These are phyloP conservation scores for Hanseniaspora nectarophila DNA, from an alignment of 805 yeast genomes.

Conservation along the genomic window DNA sequence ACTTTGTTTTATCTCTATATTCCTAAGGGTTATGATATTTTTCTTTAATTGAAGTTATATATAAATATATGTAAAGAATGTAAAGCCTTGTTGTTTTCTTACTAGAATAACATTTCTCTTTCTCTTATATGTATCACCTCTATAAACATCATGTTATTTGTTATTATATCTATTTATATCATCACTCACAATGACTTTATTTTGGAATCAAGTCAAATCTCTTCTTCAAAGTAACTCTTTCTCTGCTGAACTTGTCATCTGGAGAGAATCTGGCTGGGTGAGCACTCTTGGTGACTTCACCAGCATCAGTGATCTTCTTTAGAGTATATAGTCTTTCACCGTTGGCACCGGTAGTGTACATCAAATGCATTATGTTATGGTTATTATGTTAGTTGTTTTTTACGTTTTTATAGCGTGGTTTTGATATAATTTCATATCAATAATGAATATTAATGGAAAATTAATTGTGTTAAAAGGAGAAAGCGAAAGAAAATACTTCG, in stretches of 20 bases:
- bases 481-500: no score
- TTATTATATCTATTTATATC: no score
- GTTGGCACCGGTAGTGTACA: slow-evolving; percentile 90
- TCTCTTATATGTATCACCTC: no score
- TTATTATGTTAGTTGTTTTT: background rate
- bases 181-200: no score
- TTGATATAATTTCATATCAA: background rate
- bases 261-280: slow-evolving; percentile 99
- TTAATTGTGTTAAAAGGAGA: no score
- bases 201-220: slow-evolving; percentile 83
- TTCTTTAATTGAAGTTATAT: no score
- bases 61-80: no score
- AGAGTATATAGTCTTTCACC: slow-evolving; percentile 95
- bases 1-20: no score
- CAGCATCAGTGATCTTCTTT: slow-evolving; percentile 64
- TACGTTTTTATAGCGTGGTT: background rate
- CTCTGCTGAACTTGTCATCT: slow-evolving; percentile 97
- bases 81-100: no score
- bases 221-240: slow-evolving; percentile 95
- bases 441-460: background rate
- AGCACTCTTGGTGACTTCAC: slow-evolving; percentile 95
- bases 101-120: no score
- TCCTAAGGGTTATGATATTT: no score
- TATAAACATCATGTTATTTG: no score
- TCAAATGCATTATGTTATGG: slow-evolving; percentile 66